phyloP scores from a whole-genome alignment of 106 monocot genomes.

The Acorus gramineus region DNA sequence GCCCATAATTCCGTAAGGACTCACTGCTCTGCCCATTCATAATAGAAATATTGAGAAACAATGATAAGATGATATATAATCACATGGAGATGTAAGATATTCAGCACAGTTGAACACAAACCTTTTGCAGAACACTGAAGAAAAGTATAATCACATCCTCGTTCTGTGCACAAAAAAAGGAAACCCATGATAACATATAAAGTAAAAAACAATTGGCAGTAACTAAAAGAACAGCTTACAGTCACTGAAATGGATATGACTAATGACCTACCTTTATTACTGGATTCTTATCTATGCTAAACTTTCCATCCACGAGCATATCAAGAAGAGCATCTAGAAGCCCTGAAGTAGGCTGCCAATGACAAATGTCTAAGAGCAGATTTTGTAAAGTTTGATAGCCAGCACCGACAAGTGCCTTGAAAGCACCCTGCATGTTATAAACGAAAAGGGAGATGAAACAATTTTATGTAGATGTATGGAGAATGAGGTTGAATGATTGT shows the following conservation, averaged over 20 bases:
- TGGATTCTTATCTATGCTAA: conserved; percentile 28
- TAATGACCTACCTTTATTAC: conserved; percentile 54
- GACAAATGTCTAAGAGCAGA: conserved; percentile 82
- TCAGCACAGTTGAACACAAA: conserved; percentile 7
- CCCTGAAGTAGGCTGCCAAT: conserved; percentile 54
- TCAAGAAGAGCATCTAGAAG: conserved; percentile 85
- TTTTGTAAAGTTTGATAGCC: conserved; percentile 96
- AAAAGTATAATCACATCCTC: conserved; percentile 89
- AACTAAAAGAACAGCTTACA: neutral
- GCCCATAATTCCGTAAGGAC: conserved; percentile 70
- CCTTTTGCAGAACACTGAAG: conserved; percentile 72
- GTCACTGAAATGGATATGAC: neutral
- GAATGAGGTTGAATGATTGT: no score
- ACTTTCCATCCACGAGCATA: conserved; percentile 98
- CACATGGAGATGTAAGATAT: neutral
- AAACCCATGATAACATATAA: neutral
- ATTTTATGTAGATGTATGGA: no score
- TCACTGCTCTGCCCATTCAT: conserved; percentile 79
- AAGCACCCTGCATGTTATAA: conserved; percentile 44
- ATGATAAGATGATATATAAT: neutral
- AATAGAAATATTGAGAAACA: conserved; percentile 6
- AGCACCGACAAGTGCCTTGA: conserved; percentile 75
- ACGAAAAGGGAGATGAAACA: neutral
- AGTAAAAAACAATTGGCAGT: no score
- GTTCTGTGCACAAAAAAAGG: conserved; percentile 50